A percentile compares a stretch with the other conserved stretches of the same genome.
Evolutionary conservation across 305 asterid genomes (phyloP).

Genomic region (Stenogyne calaminthoides): DNA sequence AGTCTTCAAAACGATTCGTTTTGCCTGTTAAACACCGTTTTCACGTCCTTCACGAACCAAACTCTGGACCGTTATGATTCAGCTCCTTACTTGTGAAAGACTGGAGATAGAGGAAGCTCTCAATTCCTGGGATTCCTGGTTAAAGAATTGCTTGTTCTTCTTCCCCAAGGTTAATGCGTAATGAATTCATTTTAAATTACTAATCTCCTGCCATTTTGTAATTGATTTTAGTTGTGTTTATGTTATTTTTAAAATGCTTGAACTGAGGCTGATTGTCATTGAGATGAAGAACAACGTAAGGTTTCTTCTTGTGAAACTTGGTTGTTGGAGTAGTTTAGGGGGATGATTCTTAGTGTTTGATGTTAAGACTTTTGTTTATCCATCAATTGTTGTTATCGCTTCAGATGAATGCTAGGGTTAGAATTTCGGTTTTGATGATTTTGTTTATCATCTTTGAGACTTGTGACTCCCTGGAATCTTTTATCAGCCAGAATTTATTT

Average conservation of each 20-base stretch:
- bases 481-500: conserved; percentile 3
- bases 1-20: not conserved
- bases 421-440: not conserved
- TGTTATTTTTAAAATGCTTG: not conserved
- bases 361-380: not conserved
- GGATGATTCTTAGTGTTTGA: conserved; percentile 22
- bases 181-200: not conserved
- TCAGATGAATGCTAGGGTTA: conserved; percentile 18
- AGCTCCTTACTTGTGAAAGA: conserved; percentile 17
- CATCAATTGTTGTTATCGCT: not conserved
- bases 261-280: conserved; percentile 10
- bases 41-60: conserved; percentile 11
- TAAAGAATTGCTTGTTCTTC: conserved; percentile 20
- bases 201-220: not conserved
- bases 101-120: conserved; percentile 19
- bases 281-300: conserved; percentile 22
- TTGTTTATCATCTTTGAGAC: not conserved
- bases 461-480: not conserved
- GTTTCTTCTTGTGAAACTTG: conserved; percentile 18
- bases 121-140: conserved; percentile 22
- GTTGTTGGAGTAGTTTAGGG: not conserved
- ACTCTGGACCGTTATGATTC: conserved; percentile 22
- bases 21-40: conserved; percentile 19
- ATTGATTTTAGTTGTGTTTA: not conserved
- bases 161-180: conserved; percentile 34